Percentiles rank a stretch among this genome's conserved stretches.
Conservation (phyloP, 2,329 filamentous ascomycete species). For the Ascomycota sp. region DNA sequence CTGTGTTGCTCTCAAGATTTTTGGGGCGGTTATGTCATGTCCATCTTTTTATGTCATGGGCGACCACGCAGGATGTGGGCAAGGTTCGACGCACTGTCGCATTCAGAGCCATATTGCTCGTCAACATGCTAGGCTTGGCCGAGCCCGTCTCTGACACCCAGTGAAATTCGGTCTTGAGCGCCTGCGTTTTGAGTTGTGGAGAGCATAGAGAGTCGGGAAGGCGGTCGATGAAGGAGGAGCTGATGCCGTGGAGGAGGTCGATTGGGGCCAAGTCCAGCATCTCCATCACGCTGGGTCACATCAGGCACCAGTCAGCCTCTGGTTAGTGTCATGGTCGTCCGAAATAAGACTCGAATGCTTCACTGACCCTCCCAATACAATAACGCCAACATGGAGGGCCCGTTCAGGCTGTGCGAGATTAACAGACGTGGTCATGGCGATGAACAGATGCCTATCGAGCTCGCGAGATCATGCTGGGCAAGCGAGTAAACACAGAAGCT, state of each 20-base stretch:
- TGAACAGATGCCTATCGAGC: background rate
- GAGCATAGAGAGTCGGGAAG: conserved; percentile 4
- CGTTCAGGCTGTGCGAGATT: conserved; percentile 1
- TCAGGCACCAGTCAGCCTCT: background rate
- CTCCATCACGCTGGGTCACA: conserved; percentile 9
- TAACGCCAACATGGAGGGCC: conserved; percentile 10
- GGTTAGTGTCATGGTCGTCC: no score
- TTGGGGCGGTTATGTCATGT: background rate
- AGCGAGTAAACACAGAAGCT: no score
- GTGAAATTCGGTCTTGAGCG: conserved; percentile 11
- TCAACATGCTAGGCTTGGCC: conserved; percentile 5
- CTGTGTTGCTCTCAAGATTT: conserved; percentile 5
- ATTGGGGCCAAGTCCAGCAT: conserved; percentile 14
- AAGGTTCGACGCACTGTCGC: conserved; percentile 8
- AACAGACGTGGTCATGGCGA: background rate
- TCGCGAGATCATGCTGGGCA: no score
- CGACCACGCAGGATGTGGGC: background rate
- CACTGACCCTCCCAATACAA: conserved; percentile 8
- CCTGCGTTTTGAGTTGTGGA: conserved; percentile 4
- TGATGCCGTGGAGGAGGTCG: conserved; percentile 8
- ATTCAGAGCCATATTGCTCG: conserved; percentile 8
- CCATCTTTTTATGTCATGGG: no score
- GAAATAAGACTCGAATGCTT: background rate
- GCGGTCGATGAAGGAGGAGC: conserved; percentile 3
- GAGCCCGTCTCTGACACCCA: conserved; percentile 12